Percentiles rank a stretch among this genome's conserved stretches.
Conservation (phyloP, 1,139 yeast genomes). For the Blastobotrys malaysiensis region DNA sequence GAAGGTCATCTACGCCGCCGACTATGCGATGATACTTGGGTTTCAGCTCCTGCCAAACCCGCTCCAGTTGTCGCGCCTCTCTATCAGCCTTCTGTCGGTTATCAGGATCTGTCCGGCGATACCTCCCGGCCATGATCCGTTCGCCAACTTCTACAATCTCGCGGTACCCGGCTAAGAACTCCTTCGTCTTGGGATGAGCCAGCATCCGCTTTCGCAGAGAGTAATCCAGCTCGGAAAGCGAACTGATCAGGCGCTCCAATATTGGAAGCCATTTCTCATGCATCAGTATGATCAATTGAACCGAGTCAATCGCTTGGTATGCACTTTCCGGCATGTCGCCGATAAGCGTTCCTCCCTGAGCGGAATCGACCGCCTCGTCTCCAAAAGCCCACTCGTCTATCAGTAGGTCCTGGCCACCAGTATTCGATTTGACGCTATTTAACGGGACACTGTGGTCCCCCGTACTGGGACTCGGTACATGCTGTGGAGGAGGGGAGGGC, state of each 20-base stretch:
- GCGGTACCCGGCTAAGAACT: conserved; percentile 7
- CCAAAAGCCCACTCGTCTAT: conserved; percentile 2
- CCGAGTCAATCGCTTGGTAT: not conserved
- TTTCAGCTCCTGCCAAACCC: conserved; percentile 7
- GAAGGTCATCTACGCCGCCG: not conserved
- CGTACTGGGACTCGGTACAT: not conserved
- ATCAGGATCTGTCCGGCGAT: not conserved
- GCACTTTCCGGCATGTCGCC: not conserved
- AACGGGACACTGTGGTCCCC: no score
- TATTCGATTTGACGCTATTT: no score
- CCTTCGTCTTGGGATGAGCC: conserved; percentile 10
- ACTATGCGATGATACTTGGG: not conserved
- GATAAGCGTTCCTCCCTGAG: not conserved
- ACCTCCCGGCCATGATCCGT: conserved; percentile 11
- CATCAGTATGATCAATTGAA: conserved; percentile 1
- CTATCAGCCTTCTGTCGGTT: conserved; percentile 4
- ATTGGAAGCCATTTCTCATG: conserved; percentile 8
- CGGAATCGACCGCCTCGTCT: not conserved
- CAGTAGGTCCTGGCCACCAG: conserved; percentile 1
- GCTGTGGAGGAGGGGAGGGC: not conserved
- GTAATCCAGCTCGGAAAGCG: conserved; percentile 5
- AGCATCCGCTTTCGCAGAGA: conserved; percentile 9
- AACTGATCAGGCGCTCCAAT: conserved; percentile 3
- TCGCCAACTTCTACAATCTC: conserved; percentile 6
- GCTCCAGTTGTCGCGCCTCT: conserved; percentile 10